Percentiles rank a stretch among this genome's conserved stretches.
Evolutionary conservation across 148 eudicot species (phyloP).

Genomic region (Persicaria maculosa): DNA sequence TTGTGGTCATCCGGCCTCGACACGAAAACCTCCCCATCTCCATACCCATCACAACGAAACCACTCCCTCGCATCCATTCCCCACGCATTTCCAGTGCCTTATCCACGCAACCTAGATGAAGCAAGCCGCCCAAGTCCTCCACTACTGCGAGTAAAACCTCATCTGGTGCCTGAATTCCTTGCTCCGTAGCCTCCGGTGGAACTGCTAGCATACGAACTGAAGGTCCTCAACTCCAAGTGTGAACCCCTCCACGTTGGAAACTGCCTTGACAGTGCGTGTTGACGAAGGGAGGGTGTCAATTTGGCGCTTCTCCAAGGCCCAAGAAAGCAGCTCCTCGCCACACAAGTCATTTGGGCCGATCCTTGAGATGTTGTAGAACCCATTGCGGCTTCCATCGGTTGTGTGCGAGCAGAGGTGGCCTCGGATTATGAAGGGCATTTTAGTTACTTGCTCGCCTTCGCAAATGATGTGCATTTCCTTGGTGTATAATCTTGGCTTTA

Average conservation of each 20-base stretch:
- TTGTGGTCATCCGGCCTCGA: constrained; percentile 17
- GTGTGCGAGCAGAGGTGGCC: constrained; percentile 51
- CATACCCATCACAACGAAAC: neutral
- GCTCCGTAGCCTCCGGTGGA: constrained; percentile 34
- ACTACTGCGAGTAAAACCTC: constrained; percentile 52
- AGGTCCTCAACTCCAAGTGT: constrained; percentile 35
- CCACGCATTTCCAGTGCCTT: constrained; percentile 23
- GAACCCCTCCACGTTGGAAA: constrained; percentile 43
- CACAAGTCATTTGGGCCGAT: constrained; percentile 50
- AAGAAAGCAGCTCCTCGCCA: constrained; percentile 53
- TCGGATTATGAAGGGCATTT: constrained; percentile 56
- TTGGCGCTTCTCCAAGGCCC: constrained; percentile 49
- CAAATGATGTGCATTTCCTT: constrained; percentile 32
- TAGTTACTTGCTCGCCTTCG: constrained; percentile 49
- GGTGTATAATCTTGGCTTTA: constrained; percentile 41
- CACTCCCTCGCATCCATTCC: neutral
- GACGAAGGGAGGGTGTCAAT: constrained; percentile 45
- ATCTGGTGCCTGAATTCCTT: constrained; percentile 35
- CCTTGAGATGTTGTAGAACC: constrained; percentile 41
- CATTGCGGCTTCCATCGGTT: constrained; percentile 48
- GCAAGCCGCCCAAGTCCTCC: constrained; percentile 61
- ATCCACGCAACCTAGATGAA: constrained; percentile 51
- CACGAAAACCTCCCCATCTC: constrained; percentile 21
- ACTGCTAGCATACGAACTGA: constrained; percentile 35
- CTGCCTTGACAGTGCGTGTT: constrained; percentile 42